These are phyloP conservation scores for carrot (Daucus carota) DNA, from an alignment of 129 eudicot species.

Conservation along the genomic window DH1_v3.0 NC_030384.2:28874501-28875000, in stretches of 20 bases:
- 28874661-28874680: constrained; percentile 60
- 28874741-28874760: constrained; percentile 59
- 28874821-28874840: not conserved
- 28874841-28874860: constrained; percentile 1
- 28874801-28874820: not conserved
- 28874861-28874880: constrained; percentile 1
- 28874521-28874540: constrained; percentile 2
- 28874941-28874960: constrained; percentile 53
- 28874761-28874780: constrained; percentile 20
- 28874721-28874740: constrained; percentile 76
- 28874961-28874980: constrained; percentile 66
- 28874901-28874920: constrained; percentile 47
- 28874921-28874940: constrained; percentile 50
- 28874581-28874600: constrained; percentile 33
- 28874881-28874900: constrained; percentile 8
- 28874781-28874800: not conserved
- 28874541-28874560: not conserved
- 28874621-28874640: constrained; percentile 42
- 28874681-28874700: constrained; percentile 51
- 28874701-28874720: constrained; percentile 49
- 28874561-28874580: not conserved
- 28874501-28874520: constrained; percentile 34
- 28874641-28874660: constrained; percentile 48
- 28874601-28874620: constrained; percentile 59
- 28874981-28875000: constrained; percentile 63